A percentile compares a stretch with the other conserved stretches of the same genome.
phyloP scores from a whole-genome alignment of 305 asterid genomes.

The Solanum hybrid region DNA sequence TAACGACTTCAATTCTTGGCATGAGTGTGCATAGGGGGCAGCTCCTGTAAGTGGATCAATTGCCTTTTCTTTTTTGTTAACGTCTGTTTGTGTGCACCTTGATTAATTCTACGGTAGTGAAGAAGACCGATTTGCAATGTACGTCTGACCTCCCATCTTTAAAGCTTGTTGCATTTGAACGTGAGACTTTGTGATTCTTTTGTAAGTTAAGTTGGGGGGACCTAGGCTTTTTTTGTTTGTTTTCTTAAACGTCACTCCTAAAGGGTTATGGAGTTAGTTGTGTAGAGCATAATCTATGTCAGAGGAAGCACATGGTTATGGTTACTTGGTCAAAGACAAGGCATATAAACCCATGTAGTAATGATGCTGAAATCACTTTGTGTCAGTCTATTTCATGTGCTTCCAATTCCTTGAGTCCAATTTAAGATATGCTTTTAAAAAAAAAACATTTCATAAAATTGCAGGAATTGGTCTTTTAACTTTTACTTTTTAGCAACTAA shows the following conservation, averaged over 20 bases:
- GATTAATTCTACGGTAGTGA: background rate
- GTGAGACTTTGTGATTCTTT: background rate
- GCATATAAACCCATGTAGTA: background rate
- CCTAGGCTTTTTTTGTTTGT: background rate
- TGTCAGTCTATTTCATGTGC: constrained; percentile 4
- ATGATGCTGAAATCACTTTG: background rate
- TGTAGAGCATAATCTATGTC: constrained; percentile 2
- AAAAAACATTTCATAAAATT: background rate
- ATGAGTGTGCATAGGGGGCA: background rate
- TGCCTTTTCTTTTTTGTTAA: background rate
- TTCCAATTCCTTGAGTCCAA: background rate
- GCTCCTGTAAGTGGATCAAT: background rate
- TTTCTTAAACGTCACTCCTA: background rate
- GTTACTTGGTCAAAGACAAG: background rate
- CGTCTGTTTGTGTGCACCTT: background rate
- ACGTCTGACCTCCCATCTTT: background rate
- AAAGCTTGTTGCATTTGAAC: background rate
- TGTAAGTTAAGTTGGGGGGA: background rate
- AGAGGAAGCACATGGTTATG: background rate
- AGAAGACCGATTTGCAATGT: background rate
- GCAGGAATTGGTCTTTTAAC: background rate
- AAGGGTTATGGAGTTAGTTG: background rate
- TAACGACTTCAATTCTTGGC: background rate
- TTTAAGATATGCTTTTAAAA: background rate
- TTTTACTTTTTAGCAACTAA: background rate